Conservation (phyloP, 2,329 filamentous ascomycete genomes). For the Diaporthe destruens region DNA sequence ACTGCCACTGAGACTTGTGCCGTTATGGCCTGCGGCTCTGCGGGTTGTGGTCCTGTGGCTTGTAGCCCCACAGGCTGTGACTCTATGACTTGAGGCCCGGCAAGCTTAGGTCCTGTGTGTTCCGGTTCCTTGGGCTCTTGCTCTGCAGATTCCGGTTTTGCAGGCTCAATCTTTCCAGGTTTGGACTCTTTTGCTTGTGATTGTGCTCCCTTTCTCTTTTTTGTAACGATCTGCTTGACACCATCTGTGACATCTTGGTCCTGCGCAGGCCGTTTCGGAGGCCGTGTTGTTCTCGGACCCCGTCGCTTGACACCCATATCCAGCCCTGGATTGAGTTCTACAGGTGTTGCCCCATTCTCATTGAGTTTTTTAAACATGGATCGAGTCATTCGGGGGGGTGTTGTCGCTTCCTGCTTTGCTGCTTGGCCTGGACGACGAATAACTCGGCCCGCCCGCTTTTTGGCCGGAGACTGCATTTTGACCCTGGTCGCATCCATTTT, state of each 20-base stretch:
- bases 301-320: neutral
- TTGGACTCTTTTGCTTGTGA: neutral
- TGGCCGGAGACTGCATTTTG: constrained; percentile 4
- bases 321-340: constrained; percentile 33
- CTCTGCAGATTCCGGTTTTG: neutral
- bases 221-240: neutral
- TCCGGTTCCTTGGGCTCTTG: neutral
- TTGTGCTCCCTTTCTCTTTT: neutral
- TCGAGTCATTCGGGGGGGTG: constrained; percentile 32
- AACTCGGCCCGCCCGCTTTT: constrained; percentile 25
- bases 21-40: neutral
- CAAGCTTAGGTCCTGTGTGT: neutral
- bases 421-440: neutral
- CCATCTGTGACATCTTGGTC: neutral
- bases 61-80: neutral
- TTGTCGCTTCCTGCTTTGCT: constrained; percentile 8
- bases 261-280: neutral
- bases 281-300: neutral
- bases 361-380: constrained; percentile 27
- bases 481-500: neutral
- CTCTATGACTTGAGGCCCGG: neutral
- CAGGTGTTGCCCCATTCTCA: neutral
- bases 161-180: neutral
- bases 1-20: neutral
- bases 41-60: neutral